Percentiles rank a stretch among this genome's conserved stretches.
Conservation (phyloP, 257 asterid species). For the Penstemon newberryi region DNA sequence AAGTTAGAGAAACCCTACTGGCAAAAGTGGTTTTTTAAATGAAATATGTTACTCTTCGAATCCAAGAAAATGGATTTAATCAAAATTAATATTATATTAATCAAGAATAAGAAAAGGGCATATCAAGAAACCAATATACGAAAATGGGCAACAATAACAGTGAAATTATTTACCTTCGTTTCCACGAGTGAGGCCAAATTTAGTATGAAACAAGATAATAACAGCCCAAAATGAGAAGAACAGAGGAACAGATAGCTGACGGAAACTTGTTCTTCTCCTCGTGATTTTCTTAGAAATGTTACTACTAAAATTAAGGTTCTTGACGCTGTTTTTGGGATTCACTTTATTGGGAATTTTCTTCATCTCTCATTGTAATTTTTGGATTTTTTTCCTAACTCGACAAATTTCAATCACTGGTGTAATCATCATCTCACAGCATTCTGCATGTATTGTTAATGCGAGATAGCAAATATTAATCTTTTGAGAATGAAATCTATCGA, state of each 20-base stretch:
- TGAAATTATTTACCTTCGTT: slow-evolving; percentile 52
- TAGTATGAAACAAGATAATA: slow-evolving; percentile 50
- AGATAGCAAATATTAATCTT: not conserved
- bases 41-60: not conserved
- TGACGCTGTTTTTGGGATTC: slow-evolving; percentile 29
- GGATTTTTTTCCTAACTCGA: not conserved
- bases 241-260: slow-evolving; percentile 49
- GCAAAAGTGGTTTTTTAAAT: too few species aligned
- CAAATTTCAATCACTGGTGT: too few species aligned
- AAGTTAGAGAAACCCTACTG: too few species aligned
- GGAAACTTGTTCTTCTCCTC: slow-evolving; percentile 41
- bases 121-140: slow-evolving; percentile 2
- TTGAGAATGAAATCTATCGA: not conserved
- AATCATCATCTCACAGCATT: too few species aligned
- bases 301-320: slow-evolving; percentile 12
- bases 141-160: not conserved
- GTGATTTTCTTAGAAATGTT: slow-evolving; percentile 9
- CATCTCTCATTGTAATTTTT: not conserved
- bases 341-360: slow-evolving; percentile 37
- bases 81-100: not conserved
- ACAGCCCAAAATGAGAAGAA: slow-evolving; percentile 61
- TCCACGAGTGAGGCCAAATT: slow-evolving; percentile 59
- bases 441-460: not conserved
- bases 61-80: not conserved
- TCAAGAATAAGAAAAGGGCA: not conserved